Evolutionary conservation across 2,329 filamentous ascomycete genomes (phyloP).

Genomic region (Aureobasidium sp.): DNA sequence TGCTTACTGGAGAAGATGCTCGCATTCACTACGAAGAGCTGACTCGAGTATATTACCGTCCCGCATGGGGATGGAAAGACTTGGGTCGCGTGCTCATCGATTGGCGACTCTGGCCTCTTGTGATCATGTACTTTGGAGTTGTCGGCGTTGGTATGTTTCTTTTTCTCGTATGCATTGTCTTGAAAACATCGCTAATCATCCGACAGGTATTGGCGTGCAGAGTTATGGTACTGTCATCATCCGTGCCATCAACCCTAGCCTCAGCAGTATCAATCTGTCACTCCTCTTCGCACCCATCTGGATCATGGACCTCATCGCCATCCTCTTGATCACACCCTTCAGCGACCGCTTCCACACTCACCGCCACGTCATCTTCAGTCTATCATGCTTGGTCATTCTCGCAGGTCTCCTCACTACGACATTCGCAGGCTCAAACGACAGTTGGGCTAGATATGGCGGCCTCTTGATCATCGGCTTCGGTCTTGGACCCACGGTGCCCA

Average conservation of each 20-base stretch:
- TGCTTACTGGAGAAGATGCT: conserved; percentile 69
- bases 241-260: conserved; percentile 62
- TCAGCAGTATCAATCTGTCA: conserved; percentile 69
- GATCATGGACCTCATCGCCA: conserved; percentile 76
- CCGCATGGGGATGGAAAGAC: conserved; percentile 66
- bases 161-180: not conserved
- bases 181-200: not conserved
- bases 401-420: conserved; percentile 72
- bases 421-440: conserved; percentile 58
- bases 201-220: conserved; percentile 64
- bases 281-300: conserved; percentile 85
- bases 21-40: conserved; percentile 77
- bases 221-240: conserved; percentile 86
- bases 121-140: conserved; percentile 90
- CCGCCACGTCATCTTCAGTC: conserved; percentile 74
- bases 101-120: conserved; percentile 81
- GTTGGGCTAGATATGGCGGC: conserved; percentile 81
- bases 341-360: conserved; percentile 79
- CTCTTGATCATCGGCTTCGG: conserved; percentile 88
- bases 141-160: conserved; percentile 63
- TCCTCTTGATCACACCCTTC: conserved; percentile 75
- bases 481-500: conserved; percentile 81
- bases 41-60: conserved; percentile 68
- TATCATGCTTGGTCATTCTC: conserved; percentile 71
- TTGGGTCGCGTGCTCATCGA: conserved; percentile 66